Percentiles rank a stretch among this genome's conserved stretches.
Conservation (phyloP, 2,329 filamentous ascomycete genomes). For the Acarospora socialis region DNA sequence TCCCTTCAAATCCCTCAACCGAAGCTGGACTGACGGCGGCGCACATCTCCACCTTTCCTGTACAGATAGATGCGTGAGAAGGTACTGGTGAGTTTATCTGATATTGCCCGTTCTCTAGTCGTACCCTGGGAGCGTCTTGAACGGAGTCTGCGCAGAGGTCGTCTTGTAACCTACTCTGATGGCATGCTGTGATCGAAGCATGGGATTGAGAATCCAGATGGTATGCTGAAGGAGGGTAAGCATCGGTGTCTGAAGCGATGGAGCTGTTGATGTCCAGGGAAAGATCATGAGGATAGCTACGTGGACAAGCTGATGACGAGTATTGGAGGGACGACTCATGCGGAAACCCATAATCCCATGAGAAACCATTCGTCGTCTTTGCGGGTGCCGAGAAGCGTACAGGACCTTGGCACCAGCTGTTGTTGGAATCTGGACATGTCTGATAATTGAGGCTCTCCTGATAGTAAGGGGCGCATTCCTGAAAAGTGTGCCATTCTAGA, state of each 20-base stretch:
- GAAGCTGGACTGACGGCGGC: background rate
- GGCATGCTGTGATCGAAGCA: too few relatives aligned
- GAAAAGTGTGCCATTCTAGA: background rate
- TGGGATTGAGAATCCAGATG: background rate
- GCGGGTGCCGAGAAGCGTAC: background rate
- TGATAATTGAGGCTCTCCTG: slow-evolving; percentile 1
- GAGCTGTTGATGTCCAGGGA: background rate
- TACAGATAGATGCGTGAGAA: too few relatives aligned
- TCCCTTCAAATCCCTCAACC: background rate
- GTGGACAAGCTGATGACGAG: slow-evolving; percentile 1
- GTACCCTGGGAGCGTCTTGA: too few relatives aligned
- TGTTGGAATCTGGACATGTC: background rate
- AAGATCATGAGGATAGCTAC: slow-evolving; percentile 6
- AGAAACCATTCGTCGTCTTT: background rate
- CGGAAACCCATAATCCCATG: slow-evolving; percentile 3
- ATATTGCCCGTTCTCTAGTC: too few relatives aligned
- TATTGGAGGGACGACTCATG: background rate
- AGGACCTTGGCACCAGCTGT: background rate
- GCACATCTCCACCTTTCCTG: too few relatives aligned
- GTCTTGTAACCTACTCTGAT: too few relatives aligned
- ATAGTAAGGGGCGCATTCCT: background rate
- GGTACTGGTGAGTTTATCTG: too few relatives aligned
- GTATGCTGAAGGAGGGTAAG: background rate
- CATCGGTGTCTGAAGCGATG: background rate
- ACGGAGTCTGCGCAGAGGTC: too few relatives aligned